A percentile compares a stretch with the other conserved stretches of the same genome.
Conservation (phyloP, 306 rosid species). For the Cicer judaicum region DNA sequence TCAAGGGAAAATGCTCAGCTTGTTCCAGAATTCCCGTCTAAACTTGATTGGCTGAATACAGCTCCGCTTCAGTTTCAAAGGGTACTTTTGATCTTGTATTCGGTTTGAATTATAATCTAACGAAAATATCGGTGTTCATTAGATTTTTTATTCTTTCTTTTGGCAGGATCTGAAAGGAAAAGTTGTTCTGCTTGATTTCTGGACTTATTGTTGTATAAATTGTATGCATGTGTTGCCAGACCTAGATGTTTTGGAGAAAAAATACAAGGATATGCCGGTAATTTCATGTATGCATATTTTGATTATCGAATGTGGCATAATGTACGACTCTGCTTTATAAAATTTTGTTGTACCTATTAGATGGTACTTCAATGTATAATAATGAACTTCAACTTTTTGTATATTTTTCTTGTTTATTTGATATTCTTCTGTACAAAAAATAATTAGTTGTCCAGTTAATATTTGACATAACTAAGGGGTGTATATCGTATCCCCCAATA, state of each 20-base stretch:
- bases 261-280: constrained; percentile 94
- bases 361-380: constrained; percentile 23
- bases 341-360: constrained; percentile 20
- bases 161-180: constrained; percentile 94
- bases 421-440: constrained; percentile 31
- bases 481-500: background rate
- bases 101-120: constrained; percentile 41
- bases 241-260: constrained; percentile 85
- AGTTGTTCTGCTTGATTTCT: constrained; percentile 88
- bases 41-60: constrained; percentile 93
- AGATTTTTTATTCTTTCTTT: constrained; percentile 34
- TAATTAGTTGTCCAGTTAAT: constrained; percentile 27
- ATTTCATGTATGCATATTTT: constrained; percentile 36
- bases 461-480: background rate
- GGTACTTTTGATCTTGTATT: constrained; percentile 56
- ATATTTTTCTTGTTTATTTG: constrained; percentile 25
- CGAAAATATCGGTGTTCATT: constrained; percentile 39
- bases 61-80: constrained; percentile 84
- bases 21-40: constrained; percentile 93
- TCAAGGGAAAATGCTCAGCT: constrained; percentile 69
- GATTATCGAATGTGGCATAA: constrained; percentile 36
- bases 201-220: constrained; percentile 96
- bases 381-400: constrained; percentile 18
- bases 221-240: constrained; percentile 98
- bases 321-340: constrained; percentile 32